Base-by-base conservation (phyloP, 495 filamentous ascomycete species). In the Aspergillus panamensis region DNA sequence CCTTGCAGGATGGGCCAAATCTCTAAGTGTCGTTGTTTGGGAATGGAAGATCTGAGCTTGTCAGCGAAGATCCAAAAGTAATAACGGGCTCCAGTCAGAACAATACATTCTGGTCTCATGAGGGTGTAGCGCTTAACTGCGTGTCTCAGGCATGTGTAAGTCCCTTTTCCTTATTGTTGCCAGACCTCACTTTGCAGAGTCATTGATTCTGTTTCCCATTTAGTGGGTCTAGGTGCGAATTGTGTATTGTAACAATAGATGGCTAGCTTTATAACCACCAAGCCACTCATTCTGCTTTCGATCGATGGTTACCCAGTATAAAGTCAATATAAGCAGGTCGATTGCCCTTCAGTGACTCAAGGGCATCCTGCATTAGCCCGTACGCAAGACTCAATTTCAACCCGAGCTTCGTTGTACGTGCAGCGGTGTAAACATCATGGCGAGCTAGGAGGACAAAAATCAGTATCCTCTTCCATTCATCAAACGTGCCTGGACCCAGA, bases 401-500 rank as follows among this genome's bases (percentile, higher is more conserved):
- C 3, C 90, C 92, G 50, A 85, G 81, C 72, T 87, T 94, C 45
- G 90, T 87, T 39, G 90, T 92, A 59, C 91, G 84, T 40, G 91
- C 92, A 21, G 91, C 87, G 58, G 90, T 93, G 21, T 83, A 82
- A 31, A 92, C 73, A 51, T 91, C 88, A 61, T 96, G 90, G 31
- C 86, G 81, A 77, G 91, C 91, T 96, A 58, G 21, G 52, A 53
- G 30, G 17, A 45, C 16, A 7, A 10, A 17, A 48, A 56, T 68
- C 55, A 73, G 63, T 50, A 33, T 33, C 20, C 40, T 57, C 21
- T 43, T 37, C n/a, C 45, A 29, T 51, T 56, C 19, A 51, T 21
- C 50, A n/a, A 51, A 25, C 13, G 21, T 13, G 12, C 0, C 0
- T 2, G 40, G 35, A 29, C 44, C 35, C 44, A 48, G 35, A 53